Evolutionary conservation across 257 asterid species (phyloP).

Genomic region (Ocimum tenuiflorum): DNA sequence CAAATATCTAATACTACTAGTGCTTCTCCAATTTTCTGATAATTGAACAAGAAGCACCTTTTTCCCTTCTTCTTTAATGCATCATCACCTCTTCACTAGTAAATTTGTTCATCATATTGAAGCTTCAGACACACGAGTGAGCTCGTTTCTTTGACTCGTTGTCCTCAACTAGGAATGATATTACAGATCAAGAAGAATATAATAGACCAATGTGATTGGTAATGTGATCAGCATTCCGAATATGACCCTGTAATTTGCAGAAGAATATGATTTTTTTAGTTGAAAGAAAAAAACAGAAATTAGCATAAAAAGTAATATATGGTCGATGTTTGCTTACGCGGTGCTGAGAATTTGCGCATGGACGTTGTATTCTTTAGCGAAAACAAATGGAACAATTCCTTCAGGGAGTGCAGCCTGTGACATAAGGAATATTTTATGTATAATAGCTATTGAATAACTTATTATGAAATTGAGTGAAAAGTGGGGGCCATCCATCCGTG

Average conservation of each 20-base stretch:
- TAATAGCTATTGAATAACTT: no score
- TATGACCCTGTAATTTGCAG: constrained; percentile 41
- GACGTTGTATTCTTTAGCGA: constrained; percentile 89
- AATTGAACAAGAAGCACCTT: constrained; percentile 2
- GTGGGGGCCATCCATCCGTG: no score
- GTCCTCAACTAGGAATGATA: background rate
- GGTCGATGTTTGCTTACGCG: constrained; percentile 40
- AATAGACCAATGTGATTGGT: constrained; percentile 50
- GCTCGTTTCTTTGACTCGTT: background rate
- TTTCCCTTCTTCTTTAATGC: background rate
- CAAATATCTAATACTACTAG: constrained; percentile 1
- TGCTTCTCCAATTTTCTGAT: constrained; percentile 29
- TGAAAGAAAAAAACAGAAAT: no score
- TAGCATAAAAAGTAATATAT: background rate
- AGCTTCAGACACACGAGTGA: background rate
- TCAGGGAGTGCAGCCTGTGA: constrained; percentile 93
- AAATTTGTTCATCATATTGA: background rate
- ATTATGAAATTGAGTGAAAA: no score
- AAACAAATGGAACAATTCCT: constrained; percentile 96
- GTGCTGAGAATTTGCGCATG: constrained; percentile 94
- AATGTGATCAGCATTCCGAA: constrained; percentile 54
- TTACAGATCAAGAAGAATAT: constrained; percentile 46
- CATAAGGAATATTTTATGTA: background rate
- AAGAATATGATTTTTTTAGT: background rate
- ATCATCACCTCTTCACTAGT: constrained; percentile 1